Evolutionary conservation across 306 rosid species (phyloP), one percentile per base, ranked within the genome.

Genomic region (Quercus glauca): DNA sequence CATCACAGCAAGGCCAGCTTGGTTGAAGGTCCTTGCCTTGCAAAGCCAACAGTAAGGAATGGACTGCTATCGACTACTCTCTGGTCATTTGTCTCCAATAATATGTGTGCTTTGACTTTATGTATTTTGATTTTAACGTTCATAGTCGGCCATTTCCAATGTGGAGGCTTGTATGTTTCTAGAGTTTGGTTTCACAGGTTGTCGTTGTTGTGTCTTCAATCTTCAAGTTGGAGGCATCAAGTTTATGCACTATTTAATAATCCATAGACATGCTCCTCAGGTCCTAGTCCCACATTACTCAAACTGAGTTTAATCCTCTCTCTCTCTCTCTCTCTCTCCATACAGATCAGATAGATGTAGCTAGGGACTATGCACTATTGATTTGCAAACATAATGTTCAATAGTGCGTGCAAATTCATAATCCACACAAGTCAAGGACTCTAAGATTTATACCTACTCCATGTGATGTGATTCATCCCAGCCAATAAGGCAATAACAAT

Each of bases 1-100:
- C 61, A 91, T 93, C 65, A 83, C 86, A 4, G 88, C 90, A 26
- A 87, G 97, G 85, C 89, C 97, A 43, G 81, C 94, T 82, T 93
- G 97, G 93, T 57, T 79, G 6, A 87, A 93, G 83, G 94, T 91
- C 33, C 1, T 76, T 74, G 90, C 89, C 69, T 67, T 86, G 89
- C 23, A 35, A 55, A 78, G 11, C 6, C 21, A 18, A 26, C 1
- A 52, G 2, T 69, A 26, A 29, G 19, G 26, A 6, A 28, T 43
- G 51, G 63, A 45, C 8, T 25, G 55, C 1, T 15, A 19, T 3
- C 28, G 72, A 57, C 11, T 73, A 57, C 20, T 67, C 21, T 67
- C 9, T 5, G 4, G 71, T 67, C 53, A 15, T 17, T 71, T 43
- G n/a, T 14, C 11, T 49, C 49, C 33, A 21, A 21, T 51, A 23